These are phyloP conservation scores for Ceratobasidium sp. DNA, from an alignment of 1,284 basidiomycete species.

Conservation along the genomic window DNA sequence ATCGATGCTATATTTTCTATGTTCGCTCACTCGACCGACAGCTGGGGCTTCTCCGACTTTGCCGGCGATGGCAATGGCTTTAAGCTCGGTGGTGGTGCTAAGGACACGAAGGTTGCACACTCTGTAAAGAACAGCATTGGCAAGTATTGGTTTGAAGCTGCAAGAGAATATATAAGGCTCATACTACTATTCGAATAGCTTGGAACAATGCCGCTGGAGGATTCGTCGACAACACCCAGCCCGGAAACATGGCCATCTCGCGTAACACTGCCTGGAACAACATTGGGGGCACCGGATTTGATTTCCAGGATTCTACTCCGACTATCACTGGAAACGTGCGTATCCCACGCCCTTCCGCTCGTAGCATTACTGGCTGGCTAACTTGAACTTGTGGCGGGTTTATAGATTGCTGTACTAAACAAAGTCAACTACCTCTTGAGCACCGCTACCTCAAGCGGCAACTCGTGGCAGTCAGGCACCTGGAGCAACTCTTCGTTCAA, in stretches of 20 bases:
- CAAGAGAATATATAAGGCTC: background rate
- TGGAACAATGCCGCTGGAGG: slow-evolving; percentile 40
- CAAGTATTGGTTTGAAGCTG: background rate
- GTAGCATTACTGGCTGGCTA: background rate
- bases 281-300: slow-evolving; percentile 44
- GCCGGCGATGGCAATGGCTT: slow-evolving; percentile 47
- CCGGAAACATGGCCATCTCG: slow-evolving; percentile 42
- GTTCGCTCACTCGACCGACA: background rate
- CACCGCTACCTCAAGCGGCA: slow-evolving; percentile 42
- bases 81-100: slow-evolving; percentile 45
- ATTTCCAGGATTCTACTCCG: slow-evolving; percentile 44
- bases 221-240: slow-evolving; percentile 50
- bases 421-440: slow-evolving; percentile 25
- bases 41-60: slow-evolving; percentile 39
- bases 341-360: background rate
- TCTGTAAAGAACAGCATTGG: slow-evolving; percentile 48
- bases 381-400: background rate
- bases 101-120: slow-evolving; percentile 44
- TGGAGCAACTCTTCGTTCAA: slow-evolving; percentile 46
- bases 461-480: slow-evolving; percentile 48
- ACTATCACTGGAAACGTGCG: slow-evolving; percentile 39
- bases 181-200: background rate
- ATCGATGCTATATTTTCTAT: background rate
- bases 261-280: slow-evolving; percentile 49
- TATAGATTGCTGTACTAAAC: slow-evolving; percentile 43